phyloP scores from a whole-genome alignment of 768 basidiomycete species.

The Phlebiopsis gigantea region DNA sequence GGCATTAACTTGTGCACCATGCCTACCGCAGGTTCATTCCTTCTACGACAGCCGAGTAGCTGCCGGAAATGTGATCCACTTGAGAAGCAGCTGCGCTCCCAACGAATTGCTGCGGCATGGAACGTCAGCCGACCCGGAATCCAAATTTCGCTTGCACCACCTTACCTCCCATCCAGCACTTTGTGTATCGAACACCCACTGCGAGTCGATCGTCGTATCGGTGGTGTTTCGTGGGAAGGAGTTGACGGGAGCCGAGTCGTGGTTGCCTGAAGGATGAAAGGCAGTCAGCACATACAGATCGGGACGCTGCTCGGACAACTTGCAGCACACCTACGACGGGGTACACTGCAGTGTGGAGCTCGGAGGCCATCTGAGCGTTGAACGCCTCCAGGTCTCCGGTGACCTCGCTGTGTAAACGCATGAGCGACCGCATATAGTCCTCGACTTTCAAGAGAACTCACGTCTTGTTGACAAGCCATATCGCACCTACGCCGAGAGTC shows the following conservation, averaged over 20 bases:
- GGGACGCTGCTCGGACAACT: too few relatives aligned
- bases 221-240: conserved; percentile 48
- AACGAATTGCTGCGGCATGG: conserved; percentile 39
- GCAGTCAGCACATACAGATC: too few relatives aligned
- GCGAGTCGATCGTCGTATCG: conserved; percentile 29
- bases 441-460: conserved; percentile 14
- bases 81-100: conserved; percentile 36
- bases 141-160: too few relatives aligned
- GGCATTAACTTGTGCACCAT: not conserved
- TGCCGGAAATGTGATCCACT: conserved; percentile 45
- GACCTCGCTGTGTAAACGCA: conserved; percentile 30
- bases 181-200: conserved; percentile 56
- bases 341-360: conserved; percentile 39
- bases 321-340: conserved; percentile 43
- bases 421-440: not conserved
- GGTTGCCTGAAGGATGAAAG: conserved; percentile 28
- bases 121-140: not conserved
- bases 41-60: conserved; percentile 44
- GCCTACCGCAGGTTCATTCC: conserved; percentile 43
- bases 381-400: conserved; percentile 41
- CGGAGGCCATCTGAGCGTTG: conserved; percentile 38
- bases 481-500: conserved; percentile 34
- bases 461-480: conserved; percentile 44
- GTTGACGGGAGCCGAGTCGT: conserved; percentile 55
- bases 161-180: conserved; percentile 44